Base-by-base conservation (phyloP, 768 basidiomycete species). In the Coprinellus aureogranulatus region DNA sequence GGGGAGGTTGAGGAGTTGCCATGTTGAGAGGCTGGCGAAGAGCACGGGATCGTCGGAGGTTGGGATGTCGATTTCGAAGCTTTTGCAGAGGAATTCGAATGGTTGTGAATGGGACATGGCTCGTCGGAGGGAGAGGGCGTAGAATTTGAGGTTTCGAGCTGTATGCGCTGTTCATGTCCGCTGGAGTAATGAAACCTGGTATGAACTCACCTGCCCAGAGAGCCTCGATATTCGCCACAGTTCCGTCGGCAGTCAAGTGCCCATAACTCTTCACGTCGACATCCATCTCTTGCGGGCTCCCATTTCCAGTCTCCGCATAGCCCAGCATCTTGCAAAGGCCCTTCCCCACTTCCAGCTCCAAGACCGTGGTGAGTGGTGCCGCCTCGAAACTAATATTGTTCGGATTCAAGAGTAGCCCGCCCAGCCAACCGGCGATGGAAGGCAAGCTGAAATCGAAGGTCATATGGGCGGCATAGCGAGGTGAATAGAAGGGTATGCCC, bases 81-180 rank as follows among this genome's bases (percentile, higher is more conserved):
- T 55, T 22, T 59, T 27, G 1, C 67, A 59, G 31, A 79, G 63
- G 48, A 70, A 77, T 0, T 57, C 50, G 12, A 79, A 69, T 10
- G 66, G 67, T 4, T 64, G 62, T 9, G 63, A 69, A 3, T 48
- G 44, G 25, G 56, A 58, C 64, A 77, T 73, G 4, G 75, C 75
- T 20, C 51, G 42, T 2, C 56, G 54, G 6, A 80, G 64, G 4
- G 79, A 71, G 1, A 81, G 64, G 1, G 79, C 74, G 58, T 78
- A 81, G 56, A 70, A 80, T 58, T 81, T 80, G 53, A 80, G 65
- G 62, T 80, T 79, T 12, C 78, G 76, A 16, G 78, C 80, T 75
- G 62, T 9, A 54, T 30, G 9, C 27, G 5, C 4, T 22, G 47
- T 27, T 23, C 10, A 28, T 3, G 41, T n/a, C 14, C 6, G 34